These are phyloP conservation scores for Hortaea werneckii DNA, from an alignment of 2,329 filamentous ascomycete genomes.

Conservation along the genomic window DNA sequence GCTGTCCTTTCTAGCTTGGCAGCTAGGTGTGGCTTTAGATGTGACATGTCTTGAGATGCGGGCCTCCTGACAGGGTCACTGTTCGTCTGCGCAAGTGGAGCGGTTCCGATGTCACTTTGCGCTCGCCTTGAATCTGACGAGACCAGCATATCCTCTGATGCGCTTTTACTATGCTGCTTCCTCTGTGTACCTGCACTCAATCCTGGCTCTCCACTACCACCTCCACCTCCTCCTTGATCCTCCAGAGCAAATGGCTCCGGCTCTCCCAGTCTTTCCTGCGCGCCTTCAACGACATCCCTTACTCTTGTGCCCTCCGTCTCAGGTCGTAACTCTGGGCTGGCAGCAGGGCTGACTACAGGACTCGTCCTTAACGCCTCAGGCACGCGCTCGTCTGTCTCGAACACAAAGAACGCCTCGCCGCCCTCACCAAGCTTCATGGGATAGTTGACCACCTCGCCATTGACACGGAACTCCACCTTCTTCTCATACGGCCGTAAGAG, in stretches of 20 bases:
- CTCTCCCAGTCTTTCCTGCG: conserved; percentile 47
- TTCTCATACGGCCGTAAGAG: conserved; percentile 91
- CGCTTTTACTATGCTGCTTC: conserved; percentile 16
- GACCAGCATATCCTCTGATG: conserved; percentile 17
- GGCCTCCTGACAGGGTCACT: conserved; percentile 9
- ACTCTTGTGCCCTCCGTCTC: conserved; percentile 22
- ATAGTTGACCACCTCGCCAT: conserved; percentile 82
- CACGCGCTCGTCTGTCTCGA: conserved; percentile 85
- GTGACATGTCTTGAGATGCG: conserved; percentile 11
- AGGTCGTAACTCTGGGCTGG: conserved; percentile 60
- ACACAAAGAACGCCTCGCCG: conserved; percentile 97
- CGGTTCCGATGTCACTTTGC: conserved; percentile 36
- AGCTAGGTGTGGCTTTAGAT: conserved; percentile 2
- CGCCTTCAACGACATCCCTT: conserved; percentile 17
- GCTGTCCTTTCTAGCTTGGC: conserved; percentile 35
- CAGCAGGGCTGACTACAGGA: conserved; percentile 79
- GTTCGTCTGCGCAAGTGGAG: conserved; percentile 10
- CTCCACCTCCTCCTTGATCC: conserved; percentile 18
- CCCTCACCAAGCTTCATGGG: conserved; percentile 98
- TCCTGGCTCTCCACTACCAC: neutral
- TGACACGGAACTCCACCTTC: conserved; percentile 97
- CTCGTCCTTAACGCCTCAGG: conserved; percentile 93
- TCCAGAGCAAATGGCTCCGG: conserved; percentile 62
- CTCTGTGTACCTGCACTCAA: neutral
- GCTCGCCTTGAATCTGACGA: conserved; percentile 24